Percentiles rank a stretch among this genome's conserved stretches.
Conservation (phyloP, 2,329 filamentous ascomycete species). For the Diaporthe aspalathi region DNA sequence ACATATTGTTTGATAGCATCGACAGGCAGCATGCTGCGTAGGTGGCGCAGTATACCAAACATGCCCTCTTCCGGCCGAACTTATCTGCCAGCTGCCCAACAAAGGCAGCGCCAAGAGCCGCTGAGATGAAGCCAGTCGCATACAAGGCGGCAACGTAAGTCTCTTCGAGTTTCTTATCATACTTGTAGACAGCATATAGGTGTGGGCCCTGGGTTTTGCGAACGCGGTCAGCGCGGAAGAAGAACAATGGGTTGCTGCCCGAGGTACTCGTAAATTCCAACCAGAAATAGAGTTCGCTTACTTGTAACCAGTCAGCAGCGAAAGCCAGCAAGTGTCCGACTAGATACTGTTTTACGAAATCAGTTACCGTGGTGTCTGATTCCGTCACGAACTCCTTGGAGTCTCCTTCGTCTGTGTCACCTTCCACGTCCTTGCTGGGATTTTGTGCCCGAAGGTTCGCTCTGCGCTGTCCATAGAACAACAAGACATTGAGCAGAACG, state of each 20-base stretch:
- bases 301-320: conserved; percentile 51
- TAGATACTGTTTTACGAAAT: conserved; percentile 13
- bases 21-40: conserved; percentile 65
- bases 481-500: not conserved
- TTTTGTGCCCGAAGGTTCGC: not conserved
- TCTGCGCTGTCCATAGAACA: not conserved
- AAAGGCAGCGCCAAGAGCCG: conserved; percentile 57
- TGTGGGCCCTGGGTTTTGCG: conserved; percentile 52
- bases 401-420: not conserved
- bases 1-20: conserved; percentile 56
- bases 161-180: conserved; percentile 59
- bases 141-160: conserved; percentile 58
- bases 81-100: conserved; percentile 54
- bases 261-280: fast-evolving
- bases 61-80: conserved; percentile 50
- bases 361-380: conserved; percentile 39
- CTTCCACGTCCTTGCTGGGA: not conserved
- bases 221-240: not conserved
- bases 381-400: not conserved
- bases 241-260: not conserved
- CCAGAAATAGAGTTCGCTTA: conserved; percentile 31
- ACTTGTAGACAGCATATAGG: conserved; percentile 64
- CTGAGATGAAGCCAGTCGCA: conserved; percentile 60
- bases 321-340: conserved; percentile 43
- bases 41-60: conserved; percentile 63